Percentiles rank a stretch among this genome's conserved stretches.
phyloP scores from a whole-genome alignment of 2,329 filamentous ascomycete species.

The Trichoderma harzianum region DNA sequence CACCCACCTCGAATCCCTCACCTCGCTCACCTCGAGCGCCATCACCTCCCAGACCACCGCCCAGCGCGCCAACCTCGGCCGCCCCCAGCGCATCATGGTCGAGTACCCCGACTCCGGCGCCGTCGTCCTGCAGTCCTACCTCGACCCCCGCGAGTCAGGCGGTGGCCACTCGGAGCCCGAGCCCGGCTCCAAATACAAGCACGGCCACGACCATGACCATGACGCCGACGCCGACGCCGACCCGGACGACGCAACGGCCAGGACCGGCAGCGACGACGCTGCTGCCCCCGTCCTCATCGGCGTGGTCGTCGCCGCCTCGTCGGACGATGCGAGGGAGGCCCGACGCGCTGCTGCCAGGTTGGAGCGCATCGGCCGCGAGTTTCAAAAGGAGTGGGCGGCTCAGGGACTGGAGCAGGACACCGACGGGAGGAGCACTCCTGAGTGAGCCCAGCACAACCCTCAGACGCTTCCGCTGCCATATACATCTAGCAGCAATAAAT shows the following conservation, averaged over 20 bases:
- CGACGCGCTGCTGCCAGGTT: slow-evolving; percentile 50
- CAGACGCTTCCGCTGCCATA: too few species aligned
- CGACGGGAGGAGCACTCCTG: slow-evolving; percentile 24
- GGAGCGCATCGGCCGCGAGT: slow-evolving; percentile 52
- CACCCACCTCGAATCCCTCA: slow-evolving; percentile 48
- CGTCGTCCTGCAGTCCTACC: slow-evolving; percentile 45
- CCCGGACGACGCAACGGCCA: slow-evolving; percentile 10
- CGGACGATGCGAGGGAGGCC: slow-evolving; percentile 49
- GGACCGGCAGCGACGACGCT: slow-evolving; percentile 28
- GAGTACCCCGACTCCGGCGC: slow-evolving; percentile 48
- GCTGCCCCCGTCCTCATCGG: slow-evolving; percentile 53
- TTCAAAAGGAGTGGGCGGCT: slow-evolving; percentile 51
- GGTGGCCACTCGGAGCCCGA: slow-evolving; percentile 13
- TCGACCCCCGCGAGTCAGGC: slow-evolving; percentile 37
- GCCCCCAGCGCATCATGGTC: slow-evolving; percentile 55
- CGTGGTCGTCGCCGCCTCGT: slow-evolving; percentile 50
- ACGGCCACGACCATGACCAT: slow-evolving; percentile 11
- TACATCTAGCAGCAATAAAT: not conserved
- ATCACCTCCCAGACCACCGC: slow-evolving; percentile 52
- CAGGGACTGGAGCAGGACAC: slow-evolving; percentile 28
- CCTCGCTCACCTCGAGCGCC: slow-evolving; percentile 50
- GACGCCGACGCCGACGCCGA: not conserved
- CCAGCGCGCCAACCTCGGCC: slow-evolving; percentile 50
- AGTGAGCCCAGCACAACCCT: slow-evolving; percentile 21
- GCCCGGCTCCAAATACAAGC: slow-evolving; percentile 17